Evolutionary conservation across 441 rosid species (phyloP).

Genomic region (Bocquillonia castaneifolia): DNA sequence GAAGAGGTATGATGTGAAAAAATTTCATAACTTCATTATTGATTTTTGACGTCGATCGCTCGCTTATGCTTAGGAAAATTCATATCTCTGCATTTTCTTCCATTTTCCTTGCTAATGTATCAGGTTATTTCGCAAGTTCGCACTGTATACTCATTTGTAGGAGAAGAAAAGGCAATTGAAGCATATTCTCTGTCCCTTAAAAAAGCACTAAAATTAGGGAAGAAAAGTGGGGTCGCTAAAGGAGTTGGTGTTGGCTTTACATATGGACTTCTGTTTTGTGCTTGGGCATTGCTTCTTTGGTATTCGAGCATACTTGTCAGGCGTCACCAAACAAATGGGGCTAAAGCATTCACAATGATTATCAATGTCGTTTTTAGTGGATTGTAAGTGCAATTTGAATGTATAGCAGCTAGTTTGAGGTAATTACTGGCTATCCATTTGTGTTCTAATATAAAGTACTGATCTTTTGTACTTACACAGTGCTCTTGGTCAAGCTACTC

Average conservation of each 20-base stretch:
- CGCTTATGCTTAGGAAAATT: too few species aligned
- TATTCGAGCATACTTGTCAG: conserved; percentile 71
- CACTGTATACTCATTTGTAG: conserved; percentile 68
- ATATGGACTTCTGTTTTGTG: conserved; percentile 59
- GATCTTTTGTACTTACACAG: conserved; percentile 34
- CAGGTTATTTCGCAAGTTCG: conserved; percentile 73
- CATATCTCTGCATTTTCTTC: not conserved
- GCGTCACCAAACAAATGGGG: conserved; percentile 61
- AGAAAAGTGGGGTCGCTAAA: conserved; percentile 66
- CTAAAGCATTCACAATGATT: conserved; percentile 75
- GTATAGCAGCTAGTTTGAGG: not conserved
- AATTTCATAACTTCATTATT: not conserved
- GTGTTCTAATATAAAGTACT: conserved; percentile 15
- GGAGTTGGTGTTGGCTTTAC: conserved; percentile 75
- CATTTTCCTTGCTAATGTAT: too few species aligned
- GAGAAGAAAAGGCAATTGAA: conserved; percentile 61
- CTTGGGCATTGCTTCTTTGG: conserved; percentile 81
- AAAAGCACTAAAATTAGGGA: conserved; percentile 50
- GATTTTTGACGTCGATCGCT: too few species aligned
- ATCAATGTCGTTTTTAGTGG: conserved; percentile 78
- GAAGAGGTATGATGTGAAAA: conserved; percentile 71
- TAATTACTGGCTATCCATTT: conserved; percentile 5
- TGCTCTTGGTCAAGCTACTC: conserved; percentile 77
- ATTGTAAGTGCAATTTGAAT: conserved; percentile 46
- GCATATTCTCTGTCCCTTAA: conserved; percentile 52